Base-by-base conservation (phyloP, 768 basidiomycete species). In the Wakefieldia striispora region DNA sequence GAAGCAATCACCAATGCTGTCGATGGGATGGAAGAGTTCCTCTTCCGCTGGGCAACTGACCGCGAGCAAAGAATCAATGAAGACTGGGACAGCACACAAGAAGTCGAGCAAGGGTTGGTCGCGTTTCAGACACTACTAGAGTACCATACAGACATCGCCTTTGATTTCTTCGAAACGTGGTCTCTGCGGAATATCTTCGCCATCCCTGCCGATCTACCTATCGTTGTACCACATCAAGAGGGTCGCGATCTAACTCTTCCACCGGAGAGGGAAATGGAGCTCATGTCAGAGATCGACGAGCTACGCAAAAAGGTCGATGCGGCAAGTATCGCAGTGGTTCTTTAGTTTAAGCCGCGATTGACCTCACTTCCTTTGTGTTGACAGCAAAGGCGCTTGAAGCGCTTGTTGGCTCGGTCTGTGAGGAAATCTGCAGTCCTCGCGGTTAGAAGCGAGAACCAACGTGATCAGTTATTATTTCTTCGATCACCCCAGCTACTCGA, bases 111-210 rank as follows among this genome's bases (percentile, higher is more conserved):
- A 69, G 92, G 91, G 2, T 70, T 93, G 2, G 86, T 91, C 43
- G 79, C 88, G 20, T 91, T 95, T 55, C 90, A 95, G 65, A 94
- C 93, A 0, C 76, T 95, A 38, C 76, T 97, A 13, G 90, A 94
- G 61, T 83, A 83, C 47, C 92, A 94, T 57, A 85, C 89, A 38
- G 93, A 97, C 61, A 78, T 91, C 39, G 93, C 92, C 0, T 91
- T 95, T 51, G 93, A 97, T 65, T 88, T 86, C 62, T 90, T 97
- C 59, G 92, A 93, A 69, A 85, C 84, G 0, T 95, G 93, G 92
- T 84, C 83, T 11, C 66, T 93, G 61, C 75, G 91, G 36, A 97
- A 95, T 68, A 87, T 93, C 49, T 95, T 95, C 59, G 80, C 83
- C 44, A 77, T 93, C 14, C 81, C 84, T 0, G 73, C 79, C 3